These are phyloP conservation scores for Glycine tomentella DNA, from an alignment of 306 rosid species.

Conservation along the genomic window DNA sequence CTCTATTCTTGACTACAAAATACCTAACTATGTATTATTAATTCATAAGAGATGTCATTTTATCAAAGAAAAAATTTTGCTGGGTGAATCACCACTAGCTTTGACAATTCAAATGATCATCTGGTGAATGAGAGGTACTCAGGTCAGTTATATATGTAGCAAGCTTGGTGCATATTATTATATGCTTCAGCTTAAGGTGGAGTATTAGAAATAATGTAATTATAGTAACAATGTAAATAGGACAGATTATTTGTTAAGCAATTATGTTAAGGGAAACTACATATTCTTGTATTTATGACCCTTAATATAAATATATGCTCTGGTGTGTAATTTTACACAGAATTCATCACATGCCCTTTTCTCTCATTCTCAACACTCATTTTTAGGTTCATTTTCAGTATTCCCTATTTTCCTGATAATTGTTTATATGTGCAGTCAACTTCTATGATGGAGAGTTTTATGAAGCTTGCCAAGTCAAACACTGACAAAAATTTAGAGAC, in stretches of 20 bases:
- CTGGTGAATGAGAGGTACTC: background rate
- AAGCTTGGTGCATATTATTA: background rate
- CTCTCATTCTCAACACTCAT: background rate
- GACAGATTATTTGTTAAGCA: background rate
- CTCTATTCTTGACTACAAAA: background rate
- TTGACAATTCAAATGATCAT: background rate
- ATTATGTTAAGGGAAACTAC: background rate
- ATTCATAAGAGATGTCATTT: background rate
- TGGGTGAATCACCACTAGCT: background rate
- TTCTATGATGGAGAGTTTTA: conserved; percentile 79
- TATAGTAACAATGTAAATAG: background rate
- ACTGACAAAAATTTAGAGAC: conserved; percentile 82
- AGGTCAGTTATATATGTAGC: background rate
- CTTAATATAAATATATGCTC: background rate
- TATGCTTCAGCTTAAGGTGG: background rate
- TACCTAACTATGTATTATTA: background rate
- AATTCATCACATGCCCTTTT: background rate
- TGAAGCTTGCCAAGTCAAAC: conserved; percentile 84
- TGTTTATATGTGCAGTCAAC: conserved; percentile 76
- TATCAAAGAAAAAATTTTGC: background rate
- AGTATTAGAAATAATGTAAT: background rate
- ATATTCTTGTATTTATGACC: background rate
- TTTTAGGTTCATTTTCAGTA: conserved; percentile 14
- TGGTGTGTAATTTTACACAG: background rate
- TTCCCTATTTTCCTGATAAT: conserved; percentile 38